Evolutionary conservation across 1,284 basidiomycete species (phyloP), one percentile per base, ranked within the genome.

Genomic region (Fomitopsis schrenkii): DNA sequence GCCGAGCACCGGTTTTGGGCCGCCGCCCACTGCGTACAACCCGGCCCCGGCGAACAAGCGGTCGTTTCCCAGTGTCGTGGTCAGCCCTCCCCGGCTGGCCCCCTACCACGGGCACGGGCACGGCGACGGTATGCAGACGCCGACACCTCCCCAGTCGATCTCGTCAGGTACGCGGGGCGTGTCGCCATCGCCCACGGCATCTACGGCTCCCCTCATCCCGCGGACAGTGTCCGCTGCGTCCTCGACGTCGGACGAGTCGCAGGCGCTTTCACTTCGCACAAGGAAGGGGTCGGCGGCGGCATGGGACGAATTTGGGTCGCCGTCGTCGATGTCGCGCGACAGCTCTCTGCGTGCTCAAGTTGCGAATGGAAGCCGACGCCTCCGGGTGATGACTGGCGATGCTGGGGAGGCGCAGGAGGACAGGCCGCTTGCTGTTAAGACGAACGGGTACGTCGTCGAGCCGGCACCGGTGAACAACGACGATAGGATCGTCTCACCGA

Each of bases 11-110:
- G 59, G 55, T 15, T 56, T 58, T 9, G 28, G 61, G 35, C 61
- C 66, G 2, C 67, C 70, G 6, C 70, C 71, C 30, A 69, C 70
- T 3, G 58, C 72, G 19, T 72, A 63, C 62, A 66, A 57, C 41
- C 60, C 63, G 14, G 68, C 69, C 10, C 55, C 69, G 33, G 55
- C 64, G 6, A 62, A 64, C 28, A 70, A 68, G 60, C 64, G 67
- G 53, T 70, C 68, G 10, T 65, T 67, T 54, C 71, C 72, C 22
- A 68, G 64, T 59, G 72, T 75, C 26, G 65, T 73, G 42, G 67
- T 75, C 40, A 70, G 67, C 36, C 70, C 72, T 22, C 72, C 71
- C 9, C 70, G 67, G 9, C 26, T 30, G 15, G 45, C 55, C 17
- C 19, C 55, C 22, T 38, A 35, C n/a, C 52, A 53, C 33, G 35